phyloP scores from a whole-genome alignment of 2,329 filamentous ascomycete species.

The Trichophyton benhamiae region DNA sequence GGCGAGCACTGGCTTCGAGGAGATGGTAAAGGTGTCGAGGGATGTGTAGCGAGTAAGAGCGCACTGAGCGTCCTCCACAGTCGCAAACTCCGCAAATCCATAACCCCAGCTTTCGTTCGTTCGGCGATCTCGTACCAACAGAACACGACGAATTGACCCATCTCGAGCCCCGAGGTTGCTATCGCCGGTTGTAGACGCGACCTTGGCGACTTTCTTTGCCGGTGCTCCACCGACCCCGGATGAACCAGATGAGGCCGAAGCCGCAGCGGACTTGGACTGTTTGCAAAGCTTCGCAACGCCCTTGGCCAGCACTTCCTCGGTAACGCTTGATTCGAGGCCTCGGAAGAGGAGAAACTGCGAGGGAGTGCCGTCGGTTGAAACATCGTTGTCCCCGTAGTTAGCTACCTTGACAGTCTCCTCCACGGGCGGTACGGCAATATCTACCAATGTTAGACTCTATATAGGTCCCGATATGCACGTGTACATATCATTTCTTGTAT shows the following conservation, averaged over 20 bases:
- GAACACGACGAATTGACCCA: constrained; percentile 62
- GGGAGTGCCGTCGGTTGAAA: constrained; percentile 43
- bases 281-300: constrained; percentile 65
- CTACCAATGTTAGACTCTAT: background rate
- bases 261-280: constrained; percentile 21
- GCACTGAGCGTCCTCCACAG: constrained; percentile 60
- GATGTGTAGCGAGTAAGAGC: constrained; percentile 61
- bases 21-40: constrained; percentile 64
- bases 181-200: constrained; percentile 44
- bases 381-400: constrained; percentile 45
- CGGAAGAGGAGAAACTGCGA: constrained; percentile 69
- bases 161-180: constrained; percentile 57
- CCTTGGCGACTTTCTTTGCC: constrained; percentile 38
- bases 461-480: background rate
- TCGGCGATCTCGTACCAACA: constrained; percentile 60
- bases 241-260: constrained; percentile 24
- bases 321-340: constrained; percentile 56
- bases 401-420: constrained; percentile 32
- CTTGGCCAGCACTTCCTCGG: constrained; percentile 58
- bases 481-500: background rate
- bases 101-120: constrained; percentile 66
- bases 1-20: constrained; percentile 56
- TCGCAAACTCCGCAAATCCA: constrained; percentile 73
- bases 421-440: constrained; percentile 8
- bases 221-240: constrained; percentile 15